A percentile compares a stretch with the other conserved stretches of the same genome.
phyloP scores from a whole-genome alignment of 176 grass and related monocot species.

The Carex kokanica region DNA sequence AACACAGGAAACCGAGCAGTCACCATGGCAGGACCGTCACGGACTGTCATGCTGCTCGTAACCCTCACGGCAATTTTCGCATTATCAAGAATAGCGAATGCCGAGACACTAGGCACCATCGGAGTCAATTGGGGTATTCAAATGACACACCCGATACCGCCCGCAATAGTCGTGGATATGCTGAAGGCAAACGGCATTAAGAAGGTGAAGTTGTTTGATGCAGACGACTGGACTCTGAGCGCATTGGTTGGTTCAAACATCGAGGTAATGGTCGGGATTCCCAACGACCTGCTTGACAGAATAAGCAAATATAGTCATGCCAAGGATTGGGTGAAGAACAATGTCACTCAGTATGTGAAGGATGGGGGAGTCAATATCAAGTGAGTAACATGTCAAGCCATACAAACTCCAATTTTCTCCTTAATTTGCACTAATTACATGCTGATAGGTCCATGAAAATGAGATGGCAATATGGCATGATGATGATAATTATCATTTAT shows the following conservation, averaged over 20 bases:
- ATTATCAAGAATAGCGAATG: background rate
- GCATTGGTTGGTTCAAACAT: slow-evolving; percentile 52
- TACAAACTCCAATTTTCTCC: background rate
- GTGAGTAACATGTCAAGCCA: slow-evolving; percentile 12
- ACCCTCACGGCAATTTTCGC: background rate
- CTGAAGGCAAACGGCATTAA: slow-evolving; percentile 59
- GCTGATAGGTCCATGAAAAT: background rate
- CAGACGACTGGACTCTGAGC: slow-evolving; percentile 55
- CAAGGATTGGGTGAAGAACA: slow-evolving; percentile 64
- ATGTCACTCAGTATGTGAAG: slow-evolving; percentile 50
- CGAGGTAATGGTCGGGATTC: slow-evolving; percentile 82
- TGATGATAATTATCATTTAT: background rate
- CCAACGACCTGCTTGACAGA: slow-evolving; percentile 52
- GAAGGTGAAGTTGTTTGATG: slow-evolving; percentile 77
- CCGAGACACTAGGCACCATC: slow-evolving; percentile 23
- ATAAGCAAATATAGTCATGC: slow-evolving; percentile 61
- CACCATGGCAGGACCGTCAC: slow-evolving; percentile 35
- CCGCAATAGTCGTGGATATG: slow-evolving; percentile 49
- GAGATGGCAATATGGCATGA: background rate
- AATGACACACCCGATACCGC: slow-evolving; percentile 48
- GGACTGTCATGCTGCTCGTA: slow-evolving; percentile 25
- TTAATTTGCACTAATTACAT: background rate
- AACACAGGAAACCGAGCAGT: slow-evolving; percentile 1
- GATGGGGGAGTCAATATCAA: slow-evolving; percentile 57
- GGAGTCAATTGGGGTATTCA: slow-evolving; percentile 89